phyloP scores from a whole-genome alignment of 2,329 filamentous ascomycete species.

The Ramichloridium luteum region DNA sequence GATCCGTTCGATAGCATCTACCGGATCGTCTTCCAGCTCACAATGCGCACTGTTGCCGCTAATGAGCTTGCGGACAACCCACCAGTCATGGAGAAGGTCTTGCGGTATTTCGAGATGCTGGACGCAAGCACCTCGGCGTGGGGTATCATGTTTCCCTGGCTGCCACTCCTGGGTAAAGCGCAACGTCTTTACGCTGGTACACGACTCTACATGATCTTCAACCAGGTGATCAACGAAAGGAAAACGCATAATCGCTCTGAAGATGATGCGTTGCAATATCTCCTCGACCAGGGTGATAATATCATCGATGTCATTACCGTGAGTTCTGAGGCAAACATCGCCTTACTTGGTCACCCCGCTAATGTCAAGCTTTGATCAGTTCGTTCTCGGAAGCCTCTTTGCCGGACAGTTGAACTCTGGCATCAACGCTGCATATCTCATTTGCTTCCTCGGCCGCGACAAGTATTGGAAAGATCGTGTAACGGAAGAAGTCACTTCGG shows the following conservation, averaged over 20 bases:
- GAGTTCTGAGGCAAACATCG: slow-evolving; percentile 10
- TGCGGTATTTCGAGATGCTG: slow-evolving; percentile 37
- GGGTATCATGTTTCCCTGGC: slow-evolving; percentile 41
- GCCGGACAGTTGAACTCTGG: slow-evolving; percentile 47
- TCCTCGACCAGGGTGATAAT: slow-evolving; percentile 41
- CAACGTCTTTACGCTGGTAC: slow-evolving; percentile 35
- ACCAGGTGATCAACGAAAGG: slow-evolving; percentile 36
- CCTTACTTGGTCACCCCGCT: slow-evolving; percentile 1
- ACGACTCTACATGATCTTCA: slow-evolving; percentile 38
- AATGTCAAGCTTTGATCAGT: slow-evolving; percentile 28
- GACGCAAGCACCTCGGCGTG: slow-evolving; percentile 33
- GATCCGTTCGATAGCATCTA: slow-evolving; percentile 46
- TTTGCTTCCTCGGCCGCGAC: slow-evolving; percentile 38
- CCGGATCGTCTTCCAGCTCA: slow-evolving; percentile 43
- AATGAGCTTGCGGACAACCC: slow-evolving; percentile 42
- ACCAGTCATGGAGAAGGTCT: slow-evolving; percentile 28
- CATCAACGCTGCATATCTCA: slow-evolving; percentile 42
- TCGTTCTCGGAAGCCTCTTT: slow-evolving; percentile 43
- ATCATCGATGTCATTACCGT: slow-evolving; percentile 27
- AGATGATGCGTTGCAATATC: slow-evolving; percentile 41
- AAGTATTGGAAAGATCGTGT: slow-evolving; percentile 34
- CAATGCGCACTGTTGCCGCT: slow-evolving; percentile 43
- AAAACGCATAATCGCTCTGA: slow-evolving; percentile 30
- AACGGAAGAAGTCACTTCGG: slow-evolving; percentile 37
- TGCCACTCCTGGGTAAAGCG: slow-evolving; percentile 35